phyloP scores from a whole-genome alignment of 805 yeast genomes.

The Candida chilensis region DNA sequence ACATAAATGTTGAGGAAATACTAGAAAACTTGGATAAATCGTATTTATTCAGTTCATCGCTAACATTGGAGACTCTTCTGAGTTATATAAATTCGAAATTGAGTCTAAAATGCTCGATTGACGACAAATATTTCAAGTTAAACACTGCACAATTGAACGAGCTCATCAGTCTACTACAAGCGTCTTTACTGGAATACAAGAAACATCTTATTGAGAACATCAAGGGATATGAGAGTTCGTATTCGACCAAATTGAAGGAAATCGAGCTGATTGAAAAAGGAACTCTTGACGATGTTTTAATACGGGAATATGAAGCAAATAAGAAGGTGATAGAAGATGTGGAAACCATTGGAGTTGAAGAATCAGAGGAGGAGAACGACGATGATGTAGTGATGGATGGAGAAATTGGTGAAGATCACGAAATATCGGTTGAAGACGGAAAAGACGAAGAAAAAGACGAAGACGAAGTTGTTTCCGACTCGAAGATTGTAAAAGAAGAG shows the following conservation, averaged over 20 bases:
- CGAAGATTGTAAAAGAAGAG: background rate
- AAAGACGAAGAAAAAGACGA: constrained; percentile 1
- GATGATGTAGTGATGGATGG: constrained; percentile 3
- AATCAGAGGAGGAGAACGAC: constrained; percentile 1
- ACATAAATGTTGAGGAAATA: no score
- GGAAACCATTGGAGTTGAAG: constrained; percentile 1
- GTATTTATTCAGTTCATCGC: no score
- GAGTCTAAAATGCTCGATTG: no score
- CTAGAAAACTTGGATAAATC: no score
- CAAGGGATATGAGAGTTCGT: constrained; percentile 16
- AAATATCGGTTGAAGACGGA: background rate
- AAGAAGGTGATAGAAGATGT: constrained; percentile 11
- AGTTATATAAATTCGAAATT: no score
- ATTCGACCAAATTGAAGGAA: constrained; percentile 21
- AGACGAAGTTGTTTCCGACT: constrained; percentile 1
- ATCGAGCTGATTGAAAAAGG: constrained; percentile 31
- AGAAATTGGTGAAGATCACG: constrained; percentile 2
- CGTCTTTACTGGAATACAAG: no score
- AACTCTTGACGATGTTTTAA: constrained; percentile 19
- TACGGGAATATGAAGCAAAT: constrained; percentile 14
- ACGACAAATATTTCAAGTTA: no score
- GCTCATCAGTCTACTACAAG: no score
- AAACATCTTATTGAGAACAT: constrained; percentile 4
- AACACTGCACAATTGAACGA: no score
- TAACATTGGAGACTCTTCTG: no score